Evolutionary conservation across 805 yeast genomes (phyloP).

Genomic region (Lachancea sp.): DNA sequence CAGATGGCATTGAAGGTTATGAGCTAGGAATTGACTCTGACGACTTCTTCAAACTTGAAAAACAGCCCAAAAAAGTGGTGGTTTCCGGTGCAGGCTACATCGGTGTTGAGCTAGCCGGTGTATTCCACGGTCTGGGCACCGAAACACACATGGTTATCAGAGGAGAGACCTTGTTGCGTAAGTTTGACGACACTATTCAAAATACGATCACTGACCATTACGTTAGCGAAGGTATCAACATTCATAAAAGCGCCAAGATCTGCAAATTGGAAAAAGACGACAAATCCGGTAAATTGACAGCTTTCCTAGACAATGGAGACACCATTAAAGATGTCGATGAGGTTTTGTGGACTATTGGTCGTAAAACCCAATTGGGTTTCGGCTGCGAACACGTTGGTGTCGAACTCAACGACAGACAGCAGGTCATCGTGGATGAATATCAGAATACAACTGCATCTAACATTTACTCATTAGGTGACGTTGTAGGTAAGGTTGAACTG

Average conservation of each 20-base stretch:
- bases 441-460: constrained; percentile 71
- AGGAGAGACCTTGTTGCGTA: constrained; percentile 84
- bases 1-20: constrained; percentile 67
- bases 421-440: constrained; percentile 76
- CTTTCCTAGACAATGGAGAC: constrained; percentile 37
- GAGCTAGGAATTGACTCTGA: constrained; percentile 83
- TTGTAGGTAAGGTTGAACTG: constrained; percentile 84
- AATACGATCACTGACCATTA: constrained; percentile 74
- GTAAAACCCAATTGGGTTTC: constrained; percentile 67
- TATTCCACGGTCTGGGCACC: constrained; percentile 80
- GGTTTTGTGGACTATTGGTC: constrained; percentile 91
- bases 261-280: constrained; percentile 41
- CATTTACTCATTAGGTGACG: constrained; percentile 88
- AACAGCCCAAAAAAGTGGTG: constrained; percentile 88
- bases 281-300: constrained; percentile 43
- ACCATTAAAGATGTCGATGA: constrained; percentile 68
- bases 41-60: constrained; percentile 75
- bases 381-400: constrained; percentile 76
- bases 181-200: constrained; percentile 79
- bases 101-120: constrained; percentile 93
- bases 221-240: constrained; percentile 70
- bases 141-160: constrained; percentile 85
- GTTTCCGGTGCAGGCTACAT: constrained; percentile 98
- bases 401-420: constrained; percentile 50
- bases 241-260: constrained; percentile 62